Percentiles rank a stretch among this genome's conserved stretches.
Conservation (phyloP, 1,284 basidiomycete genomes). For the Tilletiopsis washingtonensis region DNA sequence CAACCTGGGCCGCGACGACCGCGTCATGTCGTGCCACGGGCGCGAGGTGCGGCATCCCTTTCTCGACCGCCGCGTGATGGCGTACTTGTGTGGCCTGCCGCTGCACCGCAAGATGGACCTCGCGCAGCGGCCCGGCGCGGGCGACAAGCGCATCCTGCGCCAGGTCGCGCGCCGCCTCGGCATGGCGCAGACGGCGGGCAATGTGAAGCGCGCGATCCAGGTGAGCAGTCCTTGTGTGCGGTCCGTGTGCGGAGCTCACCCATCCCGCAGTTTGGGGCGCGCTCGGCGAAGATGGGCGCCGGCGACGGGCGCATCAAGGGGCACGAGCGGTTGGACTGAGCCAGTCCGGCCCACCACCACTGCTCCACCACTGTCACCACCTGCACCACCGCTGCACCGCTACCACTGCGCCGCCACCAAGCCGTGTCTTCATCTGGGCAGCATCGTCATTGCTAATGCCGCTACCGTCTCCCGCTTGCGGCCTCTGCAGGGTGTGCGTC, state of each 20-base stretch:
- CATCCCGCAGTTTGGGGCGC: constrained; percentile 62
- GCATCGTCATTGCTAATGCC: too few relatives aligned
- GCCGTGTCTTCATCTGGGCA: too few relatives aligned
- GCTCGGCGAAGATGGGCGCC: constrained; percentile 77
- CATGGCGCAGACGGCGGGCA: constrained; percentile 54
- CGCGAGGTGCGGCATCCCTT: constrained; percentile 61
- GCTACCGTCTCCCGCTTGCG: too few relatives aligned
- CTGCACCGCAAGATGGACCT: constrained; percentile 70
- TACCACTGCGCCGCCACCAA: too few relatives aligned
- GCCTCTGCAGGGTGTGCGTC: too few relatives aligned
- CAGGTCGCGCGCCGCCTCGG: constrained; percentile 19
- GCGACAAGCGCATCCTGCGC: constrained; percentile 80
- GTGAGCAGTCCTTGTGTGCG: too few relatives aligned
- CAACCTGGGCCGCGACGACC: constrained; percentile 88
- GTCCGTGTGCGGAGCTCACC: background rate
- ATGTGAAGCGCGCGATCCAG: constrained; percentile 88
- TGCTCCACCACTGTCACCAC: too few relatives aligned
- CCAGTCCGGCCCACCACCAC: too few relatives aligned
- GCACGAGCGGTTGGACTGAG: too few relatives aligned
- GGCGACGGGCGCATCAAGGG: constrained; percentile 48
- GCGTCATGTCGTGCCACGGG: constrained; percentile 76
- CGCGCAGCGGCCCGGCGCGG: constrained; percentile 49
- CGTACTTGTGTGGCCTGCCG: constrained; percentile 59
- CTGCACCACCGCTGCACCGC: too few relatives aligned
- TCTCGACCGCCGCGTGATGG: constrained; percentile 21